These are phyloP conservation scores for Rutidosis leptorrhynchoides DNA, from an alignment of 129 eudicot genomes.

Conservation along the genomic window DNA sequence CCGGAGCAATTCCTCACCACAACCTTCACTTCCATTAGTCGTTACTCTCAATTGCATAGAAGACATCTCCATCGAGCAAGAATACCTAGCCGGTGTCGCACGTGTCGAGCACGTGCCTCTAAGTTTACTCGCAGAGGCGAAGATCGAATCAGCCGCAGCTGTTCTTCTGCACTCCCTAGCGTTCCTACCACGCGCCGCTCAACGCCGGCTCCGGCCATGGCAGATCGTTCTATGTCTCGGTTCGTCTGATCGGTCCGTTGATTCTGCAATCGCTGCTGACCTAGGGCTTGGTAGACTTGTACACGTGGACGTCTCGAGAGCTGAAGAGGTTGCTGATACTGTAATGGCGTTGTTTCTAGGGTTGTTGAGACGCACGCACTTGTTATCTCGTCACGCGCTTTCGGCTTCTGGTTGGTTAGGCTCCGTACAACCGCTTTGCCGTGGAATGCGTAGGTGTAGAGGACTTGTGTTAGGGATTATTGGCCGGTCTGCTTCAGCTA, in stretches of 20 bases:
- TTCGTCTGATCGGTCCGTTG: conserved; percentile 84
- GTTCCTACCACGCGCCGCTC: conserved; percentile 99
- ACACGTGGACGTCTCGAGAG: conserved; percentile 88
- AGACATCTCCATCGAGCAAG: conserved; percentile 59
- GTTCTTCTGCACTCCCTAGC: conserved; percentile 89
- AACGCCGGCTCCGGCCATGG: conserved; percentile 96
- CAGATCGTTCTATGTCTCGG: conserved; percentile 96
- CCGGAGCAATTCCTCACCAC: conserved; percentile 35
- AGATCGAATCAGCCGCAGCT: conserved; percentile 86
- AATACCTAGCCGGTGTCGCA: conserved; percentile 74
- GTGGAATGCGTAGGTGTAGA: conserved; percentile 95
- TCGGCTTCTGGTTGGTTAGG: conserved; percentile 99
- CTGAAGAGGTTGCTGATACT: conserved; percentile 96
- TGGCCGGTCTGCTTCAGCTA: conserved; percentile 87
- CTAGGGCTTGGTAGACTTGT: conserved; percentile 71
- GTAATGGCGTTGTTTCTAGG: conserved; percentile 92
- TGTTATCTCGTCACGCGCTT: conserved; percentile 71
- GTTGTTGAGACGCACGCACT: conserved; percentile 76
- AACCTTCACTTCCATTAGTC: conserved; percentile 47
- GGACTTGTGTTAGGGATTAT: conserved; percentile 92
- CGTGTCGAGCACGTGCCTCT: conserved; percentile 79
- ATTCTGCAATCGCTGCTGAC: conserved; percentile 84
- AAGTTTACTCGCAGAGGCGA: conserved; percentile 62
- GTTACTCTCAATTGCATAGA: conserved; percentile 95
- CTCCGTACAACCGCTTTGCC: conserved; percentile 90